phyloP scores from a whole-genome alignment of 306 rosid genomes.

The Comarum palustre region DNA sequence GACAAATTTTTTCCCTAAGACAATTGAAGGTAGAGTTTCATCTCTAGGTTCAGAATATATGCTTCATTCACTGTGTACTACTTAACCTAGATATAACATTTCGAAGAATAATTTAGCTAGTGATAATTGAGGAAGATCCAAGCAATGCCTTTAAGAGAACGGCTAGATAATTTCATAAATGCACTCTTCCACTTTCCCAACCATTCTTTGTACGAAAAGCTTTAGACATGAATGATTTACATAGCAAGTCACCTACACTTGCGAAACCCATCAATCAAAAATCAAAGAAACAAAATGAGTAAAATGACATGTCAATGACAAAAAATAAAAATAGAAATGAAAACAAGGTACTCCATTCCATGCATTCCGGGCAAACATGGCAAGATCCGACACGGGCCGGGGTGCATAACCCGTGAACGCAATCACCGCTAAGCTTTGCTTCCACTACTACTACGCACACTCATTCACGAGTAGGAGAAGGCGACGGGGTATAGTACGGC shows the following conservation, averaged over 20 bases:
- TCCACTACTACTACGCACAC: background rate
- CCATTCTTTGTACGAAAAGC: conserved; percentile 2
- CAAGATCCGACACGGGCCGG: background rate
- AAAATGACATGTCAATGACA: background rate
- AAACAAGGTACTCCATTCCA: background rate
- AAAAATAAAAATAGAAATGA: background rate
- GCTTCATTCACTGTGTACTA: too few species aligned
- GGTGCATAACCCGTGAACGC: background rate
- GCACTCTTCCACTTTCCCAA: background rate
- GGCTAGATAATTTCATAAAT: background rate
- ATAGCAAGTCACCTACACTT: background rate
- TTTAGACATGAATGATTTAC: background rate
- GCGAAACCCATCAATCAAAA: background rate
- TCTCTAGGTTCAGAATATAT: too few species aligned
- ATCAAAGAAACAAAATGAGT: background rate
- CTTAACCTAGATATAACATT: too few species aligned
- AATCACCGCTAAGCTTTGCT: background rate
- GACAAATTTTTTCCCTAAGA: too few species aligned
- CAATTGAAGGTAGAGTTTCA: too few species aligned
- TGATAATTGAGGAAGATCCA: background rate
- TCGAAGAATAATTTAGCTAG: background rate
- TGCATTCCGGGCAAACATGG: background rate
- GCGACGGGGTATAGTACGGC: conserved; percentile 38
- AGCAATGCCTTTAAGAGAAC: background rate
- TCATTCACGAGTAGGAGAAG: conserved; percentile 39